Conservation (phyloP, 495 filamentous ascomycete genomes). For the Neurospora sp. region DNA sequence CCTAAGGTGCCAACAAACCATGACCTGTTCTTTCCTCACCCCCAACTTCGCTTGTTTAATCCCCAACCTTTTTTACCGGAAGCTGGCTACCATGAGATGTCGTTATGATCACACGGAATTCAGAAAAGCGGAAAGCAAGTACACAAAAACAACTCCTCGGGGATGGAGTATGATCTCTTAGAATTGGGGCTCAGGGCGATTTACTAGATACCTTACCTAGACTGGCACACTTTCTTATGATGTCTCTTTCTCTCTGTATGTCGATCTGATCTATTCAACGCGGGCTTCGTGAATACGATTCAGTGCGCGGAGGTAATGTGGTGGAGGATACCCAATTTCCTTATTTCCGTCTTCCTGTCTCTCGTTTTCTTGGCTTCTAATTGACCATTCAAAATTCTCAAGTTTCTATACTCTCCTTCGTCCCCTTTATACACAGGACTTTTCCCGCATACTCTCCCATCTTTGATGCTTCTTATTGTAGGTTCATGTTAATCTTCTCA, state of each 20-base stretch:
- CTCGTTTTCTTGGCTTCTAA: not conserved
- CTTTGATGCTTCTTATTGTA: not conserved
- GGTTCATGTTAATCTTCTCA: not conserved
- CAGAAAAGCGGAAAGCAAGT: not conserved
- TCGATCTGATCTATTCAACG: not conserved
- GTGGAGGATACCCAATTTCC: not conserved
- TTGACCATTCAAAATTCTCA: not conserved
- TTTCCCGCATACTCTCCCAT: not conserved
- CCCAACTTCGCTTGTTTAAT: not conserved
- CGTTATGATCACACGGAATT: not conserved
- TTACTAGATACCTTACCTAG: not conserved
- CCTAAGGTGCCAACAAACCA: not conserved
- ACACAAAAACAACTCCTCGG: not conserved
- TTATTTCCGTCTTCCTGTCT: not conserved
- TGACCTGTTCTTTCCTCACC: not conserved
- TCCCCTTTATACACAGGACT: not conserved
- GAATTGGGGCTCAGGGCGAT: not conserved
- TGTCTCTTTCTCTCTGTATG: not conserved
- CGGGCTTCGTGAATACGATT: not conserved
- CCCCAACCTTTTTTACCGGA: not conserved
- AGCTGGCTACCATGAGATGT: not conserved
- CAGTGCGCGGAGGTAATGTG: not conserved
- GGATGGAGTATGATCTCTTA: not conserved
- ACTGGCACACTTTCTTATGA: not conserved
- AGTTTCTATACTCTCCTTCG: not conserved